A percentile compares a stretch with the other conserved stretches of the same genome.
Evolutionary conservation across 176 grass and related monocot genomes (phyloP).

Genomic region (Olyra latifolia): DNA sequence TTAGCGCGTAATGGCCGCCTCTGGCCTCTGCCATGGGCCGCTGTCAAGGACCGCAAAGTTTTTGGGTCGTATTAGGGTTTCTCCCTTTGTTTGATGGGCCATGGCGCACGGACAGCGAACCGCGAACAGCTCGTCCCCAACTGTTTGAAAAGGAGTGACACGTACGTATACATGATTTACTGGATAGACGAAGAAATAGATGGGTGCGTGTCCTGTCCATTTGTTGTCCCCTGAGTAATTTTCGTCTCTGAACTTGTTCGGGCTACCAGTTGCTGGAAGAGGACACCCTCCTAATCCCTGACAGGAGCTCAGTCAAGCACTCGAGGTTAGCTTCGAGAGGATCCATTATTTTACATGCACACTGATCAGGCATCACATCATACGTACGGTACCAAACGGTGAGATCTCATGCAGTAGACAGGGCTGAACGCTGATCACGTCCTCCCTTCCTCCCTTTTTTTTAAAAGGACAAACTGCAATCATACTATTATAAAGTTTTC

Average conservation of each 20-base stretch:
- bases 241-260: neutral
- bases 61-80: neutral
- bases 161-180: neutral
- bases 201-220: neutral
- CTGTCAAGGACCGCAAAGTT: neutral
- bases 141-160: neutral
- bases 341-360: conserved; percentile 6
- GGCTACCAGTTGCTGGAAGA: neutral
- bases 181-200: neutral
- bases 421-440: neutral
- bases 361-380: neutral
- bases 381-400: neutral
- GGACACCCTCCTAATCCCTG: neutral
- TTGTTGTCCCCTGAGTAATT: neutral
- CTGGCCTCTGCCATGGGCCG: neutral
- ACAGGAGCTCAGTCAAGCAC: neutral
- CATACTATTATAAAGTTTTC: too few relatives aligned
- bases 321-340: neutral
- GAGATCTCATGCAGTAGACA: neutral
- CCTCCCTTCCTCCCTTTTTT: too few relatives aligned
- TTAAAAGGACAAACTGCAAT: too few relatives aligned
- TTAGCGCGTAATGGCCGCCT: neutral
- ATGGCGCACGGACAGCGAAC: conserved; percentile 19
- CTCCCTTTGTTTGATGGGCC: neutral
- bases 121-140: conserved; percentile 15